phyloP scores from a whole-genome alignment of 345 rosid genomes.

The Lenwebbia sp. region DNA sequence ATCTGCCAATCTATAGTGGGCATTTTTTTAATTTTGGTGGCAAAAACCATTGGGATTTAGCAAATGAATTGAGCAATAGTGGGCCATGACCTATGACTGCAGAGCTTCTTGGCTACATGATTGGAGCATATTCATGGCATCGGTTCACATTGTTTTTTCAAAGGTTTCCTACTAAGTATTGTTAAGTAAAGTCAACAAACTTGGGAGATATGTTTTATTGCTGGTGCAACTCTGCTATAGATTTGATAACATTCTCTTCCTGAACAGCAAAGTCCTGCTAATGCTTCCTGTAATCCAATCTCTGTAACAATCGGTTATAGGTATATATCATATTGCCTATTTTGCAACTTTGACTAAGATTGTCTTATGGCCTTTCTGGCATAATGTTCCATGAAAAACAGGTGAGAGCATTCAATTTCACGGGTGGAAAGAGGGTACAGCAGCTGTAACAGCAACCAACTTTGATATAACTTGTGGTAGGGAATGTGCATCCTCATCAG shows the following conservation, averaged over 20 bases:
- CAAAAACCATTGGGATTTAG: no score
- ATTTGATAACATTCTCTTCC: neutral
- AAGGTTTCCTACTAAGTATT: no score
- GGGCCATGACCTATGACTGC: no score
- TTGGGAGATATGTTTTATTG: no score
- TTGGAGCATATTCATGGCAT: no score
- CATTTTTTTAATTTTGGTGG: no score
- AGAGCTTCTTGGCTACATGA: no score
- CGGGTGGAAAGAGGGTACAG: neutral
- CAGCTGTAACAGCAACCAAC: neutral
- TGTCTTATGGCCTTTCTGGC: neutral
- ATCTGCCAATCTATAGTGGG: no score
- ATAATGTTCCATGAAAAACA: neutral
- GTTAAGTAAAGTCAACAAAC: no score
- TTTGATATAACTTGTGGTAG: neutral
- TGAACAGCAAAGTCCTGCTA: neutral
- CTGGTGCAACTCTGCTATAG: neutral
- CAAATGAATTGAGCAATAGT: no score
- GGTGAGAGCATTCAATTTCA: neutral
- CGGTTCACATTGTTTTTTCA: no score
- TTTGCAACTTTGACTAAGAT: neutral
- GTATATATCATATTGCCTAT: neutral
- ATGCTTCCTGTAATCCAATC: neutral
- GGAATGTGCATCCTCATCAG: neutral
- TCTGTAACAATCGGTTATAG: neutral